Conservation (phyloP, 179 eudicot species). For the Dionaea muscipula region DNA sequence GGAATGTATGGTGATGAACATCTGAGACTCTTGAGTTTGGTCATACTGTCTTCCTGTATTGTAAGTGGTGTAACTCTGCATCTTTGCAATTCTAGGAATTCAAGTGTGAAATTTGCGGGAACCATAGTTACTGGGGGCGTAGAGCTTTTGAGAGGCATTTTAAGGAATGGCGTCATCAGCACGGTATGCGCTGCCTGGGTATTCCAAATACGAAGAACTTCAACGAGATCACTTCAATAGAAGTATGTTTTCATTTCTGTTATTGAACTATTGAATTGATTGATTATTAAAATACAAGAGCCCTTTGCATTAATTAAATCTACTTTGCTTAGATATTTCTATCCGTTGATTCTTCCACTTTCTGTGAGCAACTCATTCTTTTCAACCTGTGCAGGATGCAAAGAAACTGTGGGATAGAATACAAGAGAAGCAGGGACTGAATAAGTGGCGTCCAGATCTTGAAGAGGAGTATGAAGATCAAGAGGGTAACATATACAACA, state of each 20-base stretch:
- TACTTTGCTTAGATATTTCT: too few relatives aligned
- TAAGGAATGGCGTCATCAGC: constrained; percentile 96
- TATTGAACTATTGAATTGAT: too few relatives aligned
- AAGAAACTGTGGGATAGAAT: constrained; percentile 84
- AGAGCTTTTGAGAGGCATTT: constrained; percentile 97
- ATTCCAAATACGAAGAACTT: constrained; percentile 97
- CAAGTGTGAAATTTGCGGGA: constrained; percentile 97
- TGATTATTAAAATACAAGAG: too few relatives aligned
- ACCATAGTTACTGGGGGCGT: constrained; percentile 96
- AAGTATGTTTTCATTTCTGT: constrained; percentile 28
- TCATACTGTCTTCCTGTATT: background rate
- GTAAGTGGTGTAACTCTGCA: background rate
- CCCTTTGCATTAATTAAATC: too few relatives aligned
- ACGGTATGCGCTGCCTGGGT: constrained; percentile 99
- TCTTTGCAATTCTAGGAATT: constrained; percentile 49
- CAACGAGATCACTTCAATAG: constrained; percentile 86
- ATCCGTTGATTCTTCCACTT: too few relatives aligned
- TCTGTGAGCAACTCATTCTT: too few relatives aligned
- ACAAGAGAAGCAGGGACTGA: constrained; percentile 70
- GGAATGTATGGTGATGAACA: too few relatives aligned
- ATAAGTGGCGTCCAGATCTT: constrained; percentile 96
- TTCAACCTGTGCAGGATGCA: constrained; percentile 50
- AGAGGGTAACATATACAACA: constrained; percentile 94
- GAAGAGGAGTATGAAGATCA: constrained; percentile 93
- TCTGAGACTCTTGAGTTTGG: background rate